Evolutionary conservation across 2,329 filamentous ascomycete genomes (phyloP).

Genomic region (Ophiostoma pallidulum): DNA sequence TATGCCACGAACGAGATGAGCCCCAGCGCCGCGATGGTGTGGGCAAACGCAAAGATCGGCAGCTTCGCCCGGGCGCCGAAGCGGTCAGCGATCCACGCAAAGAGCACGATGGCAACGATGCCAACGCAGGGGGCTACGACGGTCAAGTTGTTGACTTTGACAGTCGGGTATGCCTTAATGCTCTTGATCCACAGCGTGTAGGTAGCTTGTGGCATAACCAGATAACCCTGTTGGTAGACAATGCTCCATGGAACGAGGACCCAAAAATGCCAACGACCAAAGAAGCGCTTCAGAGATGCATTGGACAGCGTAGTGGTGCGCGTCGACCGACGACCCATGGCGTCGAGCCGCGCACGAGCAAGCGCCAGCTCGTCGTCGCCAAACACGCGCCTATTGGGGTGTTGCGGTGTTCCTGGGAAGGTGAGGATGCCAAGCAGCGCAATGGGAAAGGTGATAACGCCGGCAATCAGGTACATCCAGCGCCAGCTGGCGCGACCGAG

Average conservation of each 20-base stretch:
- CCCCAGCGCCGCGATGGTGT: slow-evolving; percentile 6
- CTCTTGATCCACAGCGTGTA: slow-evolving; percentile 15
- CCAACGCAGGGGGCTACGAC: slow-evolving; percentile 11
- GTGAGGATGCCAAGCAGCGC: slow-evolving; percentile 18
- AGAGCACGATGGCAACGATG: slow-evolving; percentile 11
- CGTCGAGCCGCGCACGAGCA: slow-evolving; percentile 23
- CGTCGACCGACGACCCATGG: slow-evolving; percentile 6
- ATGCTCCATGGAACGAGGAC: slow-evolving; percentile 15
- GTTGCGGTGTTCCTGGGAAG: slow-evolving; percentile 26
- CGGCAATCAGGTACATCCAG: slow-evolving; percentile 34
- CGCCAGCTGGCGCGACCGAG: slow-evolving; percentile 27
- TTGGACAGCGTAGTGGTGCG: not conserved
- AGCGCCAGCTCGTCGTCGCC: slow-evolving; percentile 23
- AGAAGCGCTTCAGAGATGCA: not conserved
- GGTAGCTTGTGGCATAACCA: slow-evolving; percentile 6
- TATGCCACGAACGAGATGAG: slow-evolving; percentile 6
- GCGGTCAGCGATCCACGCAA: slow-evolving; percentile 6
- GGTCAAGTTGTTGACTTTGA: slow-evolving; percentile 14
- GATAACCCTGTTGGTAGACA: slow-evolving; percentile 11
- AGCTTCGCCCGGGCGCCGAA: slow-evolving; percentile 4
- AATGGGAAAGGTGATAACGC: slow-evolving; percentile 20
- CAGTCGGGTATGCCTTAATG: slow-evolving; percentile 6
- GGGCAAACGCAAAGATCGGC: slow-evolving; percentile 7
- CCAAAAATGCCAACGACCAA: slow-evolving; percentile 14
- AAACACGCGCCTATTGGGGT: slow-evolving; percentile 25